Conservation (phyloP, 805 yeast species). For the Saturnispora serradocipensis region DNA sequence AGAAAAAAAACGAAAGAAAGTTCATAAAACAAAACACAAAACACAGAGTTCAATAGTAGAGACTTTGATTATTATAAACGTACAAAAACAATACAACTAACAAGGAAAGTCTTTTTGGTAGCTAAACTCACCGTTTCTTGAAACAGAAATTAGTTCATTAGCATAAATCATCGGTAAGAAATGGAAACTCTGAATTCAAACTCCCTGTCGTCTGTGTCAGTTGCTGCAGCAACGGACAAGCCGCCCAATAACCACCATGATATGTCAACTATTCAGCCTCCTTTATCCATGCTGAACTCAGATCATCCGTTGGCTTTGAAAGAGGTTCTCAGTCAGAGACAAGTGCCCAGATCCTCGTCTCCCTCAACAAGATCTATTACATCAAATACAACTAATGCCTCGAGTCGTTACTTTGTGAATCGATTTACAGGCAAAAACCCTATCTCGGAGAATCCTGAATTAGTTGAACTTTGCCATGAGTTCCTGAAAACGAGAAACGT, state of each 20-base stretch:
- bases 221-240: background rate
- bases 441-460: constrained; percentile 37
- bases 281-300: background rate
- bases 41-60: background rate
- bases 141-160: too few species aligned
- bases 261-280: background rate
- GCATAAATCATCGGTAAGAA: background rate
- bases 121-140: too few species aligned
- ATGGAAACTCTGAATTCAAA: background rate
- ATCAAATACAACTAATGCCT: constrained; percentile 4
- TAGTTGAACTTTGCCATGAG: constrained; percentile 45
- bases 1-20: background rate
- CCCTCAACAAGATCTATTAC: constrained; percentile 8
- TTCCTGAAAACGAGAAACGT: constrained; percentile 54
- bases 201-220: background rate
- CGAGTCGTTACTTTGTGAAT: constrained; percentile 17
- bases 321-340: constrained; percentile 1
- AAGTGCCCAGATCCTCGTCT: constrained; percentile 5
- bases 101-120: background rate
- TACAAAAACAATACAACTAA: background rate
- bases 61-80: background rate
- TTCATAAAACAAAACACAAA: background rate
- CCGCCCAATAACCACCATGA: background rate
- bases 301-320: background rate
- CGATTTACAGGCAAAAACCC: constrained; percentile 32